phyloP scores from a whole-genome alignment of 2,329 filamentous ascomycete species.

The Rhynchosporium graminicola region DNA sequence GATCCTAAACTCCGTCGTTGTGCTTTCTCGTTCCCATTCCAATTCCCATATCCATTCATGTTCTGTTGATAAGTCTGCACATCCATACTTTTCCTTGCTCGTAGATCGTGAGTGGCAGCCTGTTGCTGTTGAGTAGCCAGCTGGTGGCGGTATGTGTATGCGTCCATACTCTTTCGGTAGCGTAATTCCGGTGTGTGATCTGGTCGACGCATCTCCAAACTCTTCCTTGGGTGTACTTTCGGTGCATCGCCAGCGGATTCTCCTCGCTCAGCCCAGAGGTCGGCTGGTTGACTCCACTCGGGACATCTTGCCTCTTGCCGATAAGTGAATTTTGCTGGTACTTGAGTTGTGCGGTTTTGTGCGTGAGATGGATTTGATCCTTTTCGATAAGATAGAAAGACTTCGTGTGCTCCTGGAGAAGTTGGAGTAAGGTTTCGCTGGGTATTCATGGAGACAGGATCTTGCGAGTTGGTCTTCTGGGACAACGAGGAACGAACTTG shows the following conservation, averaged over 20 bases:
- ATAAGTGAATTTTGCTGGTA: not conserved
- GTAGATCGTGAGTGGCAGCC: not conserved
- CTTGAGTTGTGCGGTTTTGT: not conserved
- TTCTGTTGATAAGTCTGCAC: not conserved
- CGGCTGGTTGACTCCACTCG: slow-evolving; percentile 23
- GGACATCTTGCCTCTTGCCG: slow-evolving; percentile 1
- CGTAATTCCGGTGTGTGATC: slow-evolving; percentile 1
- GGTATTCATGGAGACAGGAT: slow-evolving; percentile 19
- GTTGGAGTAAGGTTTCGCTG: slow-evolving; percentile 13
- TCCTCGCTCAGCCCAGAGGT: slow-evolving; percentile 23
- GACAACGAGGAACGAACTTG: not conserved
- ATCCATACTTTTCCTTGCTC: slow-evolving; percentile 13
- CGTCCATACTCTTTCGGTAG: slow-evolving; percentile 14
- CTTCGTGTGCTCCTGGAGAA: not conserved
- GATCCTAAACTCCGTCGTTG: not conserved
- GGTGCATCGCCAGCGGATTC: slow-evolving; percentile 25
- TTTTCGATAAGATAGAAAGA: not conserved
- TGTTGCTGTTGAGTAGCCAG: slow-evolving; percentile 3
- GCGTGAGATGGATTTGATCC: not conserved
- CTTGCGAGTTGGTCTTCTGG: slow-evolving; percentile 5
- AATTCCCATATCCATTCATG: not conserved
- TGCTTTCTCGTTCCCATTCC: not conserved
- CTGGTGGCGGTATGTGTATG: not conserved
- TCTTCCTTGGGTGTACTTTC: slow-evolving; percentile 19
- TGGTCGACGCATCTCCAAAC: slow-evolving; percentile 22